A percentile compares a stretch with the other conserved stretches of the same genome.
These are phyloP conservation scores for Suillus tomentosus DNA, from an alignment of 768 basidiomycete genomes.

Conservation along the genomic window DNA sequence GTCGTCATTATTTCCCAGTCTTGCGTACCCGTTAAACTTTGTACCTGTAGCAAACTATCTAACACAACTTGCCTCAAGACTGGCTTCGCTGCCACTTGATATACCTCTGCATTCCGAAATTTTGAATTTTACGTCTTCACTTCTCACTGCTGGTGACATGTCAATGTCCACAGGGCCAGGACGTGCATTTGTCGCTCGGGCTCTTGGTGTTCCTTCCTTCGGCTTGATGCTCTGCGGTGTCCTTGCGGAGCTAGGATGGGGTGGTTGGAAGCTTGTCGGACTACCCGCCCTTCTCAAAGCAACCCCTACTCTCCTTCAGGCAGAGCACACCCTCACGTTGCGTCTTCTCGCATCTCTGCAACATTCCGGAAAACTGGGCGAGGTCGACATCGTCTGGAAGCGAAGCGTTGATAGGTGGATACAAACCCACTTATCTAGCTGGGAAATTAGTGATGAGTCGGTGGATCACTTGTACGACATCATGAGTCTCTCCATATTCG, in stretches of 20 bases:
- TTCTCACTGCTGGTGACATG: conserved; percentile 46
- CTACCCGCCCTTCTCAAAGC: conserved; percentile 58
- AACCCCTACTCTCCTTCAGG: conserved; percentile 47
- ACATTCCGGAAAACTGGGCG: conserved; percentile 50
- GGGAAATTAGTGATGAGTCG: conserved; percentile 40
- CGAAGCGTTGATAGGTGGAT: conserved; percentile 54
- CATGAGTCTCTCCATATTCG: conserved; percentile 52
- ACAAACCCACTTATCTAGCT: conserved; percentile 42
- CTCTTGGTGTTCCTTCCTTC: conserved; percentile 38
- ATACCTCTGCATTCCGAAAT: conserved; percentile 33
- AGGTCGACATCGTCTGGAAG: conserved; percentile 60
- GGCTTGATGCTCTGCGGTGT: conserved; percentile 58
- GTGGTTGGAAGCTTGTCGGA: conserved; percentile 74
- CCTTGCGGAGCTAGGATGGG: conserved; percentile 68
- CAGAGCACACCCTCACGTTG: conserved; percentile 44
- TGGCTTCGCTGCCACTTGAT: conserved; percentile 30
- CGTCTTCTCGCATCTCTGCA: conserved; percentile 53
- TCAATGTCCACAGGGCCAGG: conserved; percentile 39
- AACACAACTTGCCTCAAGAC: conserved; percentile 34
- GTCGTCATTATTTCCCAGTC: conserved; percentile 22
- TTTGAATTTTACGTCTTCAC: conserved; percentile 35
- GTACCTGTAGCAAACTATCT: conserved; percentile 37
- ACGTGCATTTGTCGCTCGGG: conserved; percentile 45
- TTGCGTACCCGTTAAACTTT: conserved; percentile 10
- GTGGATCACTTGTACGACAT: conserved; percentile 58